Conservation (phyloP, 1,284 basidiomycete species). For the Sphaerobolus stellatus region DNA sequence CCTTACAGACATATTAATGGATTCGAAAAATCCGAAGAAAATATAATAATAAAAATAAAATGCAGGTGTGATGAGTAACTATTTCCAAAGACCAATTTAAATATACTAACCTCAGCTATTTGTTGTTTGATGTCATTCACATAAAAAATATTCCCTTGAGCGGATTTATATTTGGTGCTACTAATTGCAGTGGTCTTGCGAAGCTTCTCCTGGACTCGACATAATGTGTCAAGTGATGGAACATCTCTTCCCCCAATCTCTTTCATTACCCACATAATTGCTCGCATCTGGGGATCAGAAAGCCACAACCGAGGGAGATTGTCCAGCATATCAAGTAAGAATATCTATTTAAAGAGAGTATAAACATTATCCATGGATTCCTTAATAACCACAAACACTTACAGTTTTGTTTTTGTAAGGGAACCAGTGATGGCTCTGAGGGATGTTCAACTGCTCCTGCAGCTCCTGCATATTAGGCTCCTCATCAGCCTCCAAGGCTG, state of each 20-base stretch:
- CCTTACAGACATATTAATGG: constrained; percentile 26
- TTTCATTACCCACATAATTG: constrained; percentile 30
- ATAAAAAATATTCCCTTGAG: constrained; percentile 27
- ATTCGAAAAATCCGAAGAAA: constrained; percentile 37
- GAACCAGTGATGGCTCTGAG: no score
- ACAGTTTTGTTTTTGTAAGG: no score
- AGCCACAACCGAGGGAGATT: constrained; percentile 22
- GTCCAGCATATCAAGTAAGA: constrained; percentile 20
- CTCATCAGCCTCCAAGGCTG: no score
- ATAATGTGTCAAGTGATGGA: constrained; percentile 28
- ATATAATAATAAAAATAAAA: no score
- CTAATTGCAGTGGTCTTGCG: constrained; percentile 13
- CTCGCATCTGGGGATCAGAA: constrained; percentile 25
- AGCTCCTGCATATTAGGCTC: no score
- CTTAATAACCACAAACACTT: no score
- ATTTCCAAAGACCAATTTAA: no score
- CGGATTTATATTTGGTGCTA: constrained; percentile 23
- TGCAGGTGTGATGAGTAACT: no score
- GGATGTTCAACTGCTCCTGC: no score
- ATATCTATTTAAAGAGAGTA: constrained; percentile 18
- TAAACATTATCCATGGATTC: no score
- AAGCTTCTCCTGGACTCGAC: constrained; percentile 24
- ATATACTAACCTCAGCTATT: constrained; percentile 17
- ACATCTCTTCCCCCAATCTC: constrained; percentile 27
- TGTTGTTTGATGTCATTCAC: constrained; percentile 19